phyloP scores from a whole-genome alignment of 805 yeast genomes.

The Dipodascus albidus region DNA sequence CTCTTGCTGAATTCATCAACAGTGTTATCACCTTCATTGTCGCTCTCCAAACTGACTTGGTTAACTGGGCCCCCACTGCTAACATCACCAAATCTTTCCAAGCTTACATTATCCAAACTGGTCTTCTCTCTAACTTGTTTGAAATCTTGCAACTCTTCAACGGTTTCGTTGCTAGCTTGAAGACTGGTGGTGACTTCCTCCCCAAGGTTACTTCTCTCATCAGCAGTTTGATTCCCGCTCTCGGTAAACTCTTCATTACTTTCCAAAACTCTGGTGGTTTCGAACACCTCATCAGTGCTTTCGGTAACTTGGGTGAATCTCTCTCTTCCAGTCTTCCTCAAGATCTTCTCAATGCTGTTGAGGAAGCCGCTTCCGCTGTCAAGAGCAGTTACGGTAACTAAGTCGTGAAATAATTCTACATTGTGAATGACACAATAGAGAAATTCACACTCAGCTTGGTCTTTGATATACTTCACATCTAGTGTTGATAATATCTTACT shows the following conservation, averaged over 20 bases:
- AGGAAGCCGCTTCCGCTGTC: background rate
- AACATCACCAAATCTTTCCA: background rate
- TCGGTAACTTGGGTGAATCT: background rate
- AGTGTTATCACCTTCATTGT: background rate
- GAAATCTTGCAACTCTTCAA: background rate
- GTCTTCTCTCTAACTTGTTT: background rate
- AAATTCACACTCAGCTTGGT: too few species aligned
- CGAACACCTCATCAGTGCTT: background rate
- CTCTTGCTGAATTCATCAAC: background rate
- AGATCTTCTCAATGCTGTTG: background rate
- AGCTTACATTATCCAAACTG: background rate
- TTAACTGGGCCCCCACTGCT: background rate
- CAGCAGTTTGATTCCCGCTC: background rate
- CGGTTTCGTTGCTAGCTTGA: background rate
- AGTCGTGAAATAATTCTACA: too few species aligned
- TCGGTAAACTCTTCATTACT: background rate
- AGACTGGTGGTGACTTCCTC: background rate
- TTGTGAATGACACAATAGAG: too few species aligned
- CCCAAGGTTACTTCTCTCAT: background rate
- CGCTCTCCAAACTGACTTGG: background rate
- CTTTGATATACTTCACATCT: too few species aligned
- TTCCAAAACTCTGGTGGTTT: background rate
- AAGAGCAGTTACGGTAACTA: background rate
- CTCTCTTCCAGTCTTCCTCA: background rate
- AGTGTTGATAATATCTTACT: too few species aligned